These are phyloP conservation scores for Durio zibethinus DNA, from an alignment of 345 rosid genomes.

Conservation along the genomic window DNA sequence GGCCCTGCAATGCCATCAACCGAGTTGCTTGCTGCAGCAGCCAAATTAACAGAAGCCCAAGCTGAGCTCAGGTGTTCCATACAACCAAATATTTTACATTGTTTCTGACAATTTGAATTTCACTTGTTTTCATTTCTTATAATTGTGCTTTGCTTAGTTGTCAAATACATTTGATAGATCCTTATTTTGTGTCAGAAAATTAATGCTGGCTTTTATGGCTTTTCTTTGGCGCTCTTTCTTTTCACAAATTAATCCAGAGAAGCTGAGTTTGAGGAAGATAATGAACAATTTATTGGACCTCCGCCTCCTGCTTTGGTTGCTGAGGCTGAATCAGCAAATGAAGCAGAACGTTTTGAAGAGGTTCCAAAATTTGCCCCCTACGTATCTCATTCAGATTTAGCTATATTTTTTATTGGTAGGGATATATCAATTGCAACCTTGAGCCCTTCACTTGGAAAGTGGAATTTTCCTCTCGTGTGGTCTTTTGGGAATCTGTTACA, in stretches of 20 bases:
- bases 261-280: constrained; percentile 81
- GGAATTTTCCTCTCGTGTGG: not conserved
- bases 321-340: constrained; percentile 84
- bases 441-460: not conserved
- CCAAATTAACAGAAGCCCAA: constrained; percentile 91
- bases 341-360: constrained; percentile 97
- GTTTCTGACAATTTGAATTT: not conserved
- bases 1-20: constrained; percentile 98
- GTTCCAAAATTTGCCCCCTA: constrained; percentile 31
- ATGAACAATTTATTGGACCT: constrained; percentile 77
- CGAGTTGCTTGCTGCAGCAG: constrained; percentile 88
- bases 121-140: not conserved
- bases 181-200: constrained; percentile 1
- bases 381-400: constrained; percentile 6
- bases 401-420: not conserved
- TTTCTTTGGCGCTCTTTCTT: constrained; percentile 8
- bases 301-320: constrained; percentile 89
- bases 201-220: not conserved
- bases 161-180: not conserved
- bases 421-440: not conserved
- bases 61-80: constrained; percentile 65
- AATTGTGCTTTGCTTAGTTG: not conserved
- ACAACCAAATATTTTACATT: not conserved
- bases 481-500: not conserved
- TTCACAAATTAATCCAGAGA: constrained; percentile 46